Evolutionary conservation across 441 rosid species (phyloP), one percentile per base, ranked within the genome.

Genomic region (Populus hybrid): DNA sequence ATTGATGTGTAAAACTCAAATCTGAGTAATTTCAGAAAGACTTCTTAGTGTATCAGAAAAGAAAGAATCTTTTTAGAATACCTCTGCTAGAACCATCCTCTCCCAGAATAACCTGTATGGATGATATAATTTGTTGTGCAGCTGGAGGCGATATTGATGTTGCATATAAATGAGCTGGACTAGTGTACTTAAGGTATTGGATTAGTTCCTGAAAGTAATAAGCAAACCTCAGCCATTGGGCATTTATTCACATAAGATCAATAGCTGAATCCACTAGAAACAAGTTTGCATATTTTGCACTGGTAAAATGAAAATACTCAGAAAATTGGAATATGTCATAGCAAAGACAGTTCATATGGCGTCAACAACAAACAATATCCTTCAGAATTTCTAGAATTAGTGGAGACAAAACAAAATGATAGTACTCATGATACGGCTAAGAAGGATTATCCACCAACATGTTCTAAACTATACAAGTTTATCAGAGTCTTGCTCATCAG

Each of bases 71-170:
- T 23, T 30, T 23, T 65, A 59, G 38, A 36, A 9, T 59, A 95
- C 99, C 99, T 88, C 96, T 80, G 72, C 83, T 90, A n/a, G 98
- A 87, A 79, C 99, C 98, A 79, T 95, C 98, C 78, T 93, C 90
- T 72, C 97, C 98, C 12, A 92, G 91, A 75, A 93, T 85, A 74
- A 95, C 98, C 84, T 82, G 87, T 71, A 93, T 86, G 76, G 98
- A 76, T 74, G 98, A 95, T 76, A 90, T 87, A 30, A 91, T 93
- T 84, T 95, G 98, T 76, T 93, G 86, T 10, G 98, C 94, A 6
- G 94, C 92, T 63, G 98, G 96, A 57, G 97, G 95, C 68, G 99
- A 90, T 40, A 95, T 88, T 26, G 95, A 88, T 26, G 99, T 93
- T 71, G 94, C 98, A 80, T 92, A 95, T 24, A 95, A 86, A 87